Base-by-base conservation (phyloP, 2,329 filamentous ascomycete species). In the Dendrostoma leiphaemia region DNA sequence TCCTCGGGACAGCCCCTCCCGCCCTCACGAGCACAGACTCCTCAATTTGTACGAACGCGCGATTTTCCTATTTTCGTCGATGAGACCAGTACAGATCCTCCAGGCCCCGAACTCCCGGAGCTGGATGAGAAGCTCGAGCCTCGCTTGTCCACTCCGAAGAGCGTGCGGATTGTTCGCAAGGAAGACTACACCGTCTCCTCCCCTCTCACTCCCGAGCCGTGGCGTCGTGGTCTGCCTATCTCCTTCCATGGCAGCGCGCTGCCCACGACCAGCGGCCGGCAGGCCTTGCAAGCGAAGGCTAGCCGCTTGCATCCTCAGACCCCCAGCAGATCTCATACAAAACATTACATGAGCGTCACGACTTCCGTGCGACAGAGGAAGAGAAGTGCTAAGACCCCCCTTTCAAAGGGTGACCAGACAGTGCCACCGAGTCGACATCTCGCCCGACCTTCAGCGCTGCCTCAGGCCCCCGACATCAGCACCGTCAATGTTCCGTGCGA, bases 381-480 rank as follows among this genome's bases (percentile, higher is more conserved):
- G 40, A 61, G 60, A 52, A 45, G 63, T 70, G 69, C 78, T 80
- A 81, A 81, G 71, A 60, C 65, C 59, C 40, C 63, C 19, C 49
- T 51, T 10, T n/a, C 48, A 24, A 77, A 83, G 81, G 75, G 74
- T 69, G 79, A 84, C 35, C 66, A 69, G 29, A 59, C 63, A 35
- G 79, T 80, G 46, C 80, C 80, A 61, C 74, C 84, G 29, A 82
- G 79, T 66, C 79, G 85, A 60, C 79, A 85, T 47, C 78, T 90
- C 5, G 85, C 86, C 41, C 82, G 87, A 59, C 82, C 88, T 1
- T 88, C 85, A n/a, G 76, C 79, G 2, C 75, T 94, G 5, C 90
- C 92, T 1, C 84, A 88, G 54, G 74, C 79, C 6, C 93, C 93
- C 8, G 85, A 91, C 59, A 83, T 96, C 49, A 84, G 85, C 69